phyloP scores from a whole-genome alignment of 2,329 filamentous ascomycete species.

The Pseudogymnoascus sp. region DNA sequence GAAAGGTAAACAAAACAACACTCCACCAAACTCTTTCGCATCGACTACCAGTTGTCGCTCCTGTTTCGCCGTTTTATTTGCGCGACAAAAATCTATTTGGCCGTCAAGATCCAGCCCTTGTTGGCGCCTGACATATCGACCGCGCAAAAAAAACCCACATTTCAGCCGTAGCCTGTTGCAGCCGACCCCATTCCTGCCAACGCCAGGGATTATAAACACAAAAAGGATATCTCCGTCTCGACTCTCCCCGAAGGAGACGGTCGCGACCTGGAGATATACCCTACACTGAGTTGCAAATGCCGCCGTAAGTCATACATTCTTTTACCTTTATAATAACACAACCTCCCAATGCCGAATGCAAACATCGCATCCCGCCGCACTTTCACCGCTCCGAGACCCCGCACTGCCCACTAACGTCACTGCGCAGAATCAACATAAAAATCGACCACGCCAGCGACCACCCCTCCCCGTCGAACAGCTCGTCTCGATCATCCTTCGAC shows the following conservation, averaged over 20 bases:
- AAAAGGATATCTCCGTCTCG: conserved; percentile 25
- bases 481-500: conserved; percentile 25
- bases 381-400: conserved; percentile 8
- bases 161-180: conserved; percentile 7
- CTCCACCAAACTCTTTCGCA: background rate
- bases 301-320: conserved; percentile 17
- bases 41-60: background rate
- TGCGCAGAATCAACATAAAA: conserved; percentile 20
- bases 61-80: background rate
- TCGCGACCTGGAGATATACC: conserved; percentile 27
- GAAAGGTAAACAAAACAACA: conserved; percentile 6
- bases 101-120: conserved; percentile 1
- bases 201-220: conserved; percentile 9
- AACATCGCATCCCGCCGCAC: background rate
- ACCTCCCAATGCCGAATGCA: background rate
- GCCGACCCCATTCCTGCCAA: background rate
- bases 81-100: background rate
- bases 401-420: conserved; percentile 11
- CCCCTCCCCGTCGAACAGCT: conserved; percentile 17
- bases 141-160: conserved; percentile 1
- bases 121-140: conserved; percentile 7
- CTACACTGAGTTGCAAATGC: conserved; percentile 12
- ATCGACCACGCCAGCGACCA: conserved; percentile 19
- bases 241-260: conserved; percentile 27
- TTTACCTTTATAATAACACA: background rate